Evolutionary conservation across 1,139 yeast species (phyloP).

Genomic region (Lodderomyces oxycetoniae): DNA sequence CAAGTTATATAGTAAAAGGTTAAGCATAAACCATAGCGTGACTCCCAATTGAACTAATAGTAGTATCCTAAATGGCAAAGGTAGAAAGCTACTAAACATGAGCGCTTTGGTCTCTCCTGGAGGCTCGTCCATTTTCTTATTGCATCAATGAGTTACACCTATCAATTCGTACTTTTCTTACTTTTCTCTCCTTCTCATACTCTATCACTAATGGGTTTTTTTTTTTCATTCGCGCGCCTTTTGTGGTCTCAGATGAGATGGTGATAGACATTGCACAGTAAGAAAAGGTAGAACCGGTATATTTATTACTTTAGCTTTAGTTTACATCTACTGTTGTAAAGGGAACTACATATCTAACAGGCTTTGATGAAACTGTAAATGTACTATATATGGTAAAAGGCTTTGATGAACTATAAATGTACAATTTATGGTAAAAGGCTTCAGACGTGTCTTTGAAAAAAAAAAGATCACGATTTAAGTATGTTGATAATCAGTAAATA

Average conservation of each 20-base stretch:
- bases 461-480: conserved; percentile 24
- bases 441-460: conserved; percentile 16
- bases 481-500: conserved; percentile 37
- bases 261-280: no score
- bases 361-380: no score
- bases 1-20: conserved; percentile 22
- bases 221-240: no score
- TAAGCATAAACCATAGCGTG: conserved; percentile 32
- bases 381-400: no score
- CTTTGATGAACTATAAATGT: no score
- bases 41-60: conserved; percentile 30
- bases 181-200: background rate
- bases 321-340: no score
- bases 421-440: no score
- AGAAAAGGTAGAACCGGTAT: no score
- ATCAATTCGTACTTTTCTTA: background rate
- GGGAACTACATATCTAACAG: no score
- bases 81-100: conserved; percentile 26
- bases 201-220: no score
- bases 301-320: no score
- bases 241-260: no score
- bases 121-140: conserved; percentile 11
- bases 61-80: conserved; percentile 38
- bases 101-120: conserved; percentile 12
- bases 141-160: background rate